A percentile compares a stretch with the other conserved stretches of the same genome.
Conservation (phyloP, 306 rosid genomes). For the Sicyos edulis region DNA sequence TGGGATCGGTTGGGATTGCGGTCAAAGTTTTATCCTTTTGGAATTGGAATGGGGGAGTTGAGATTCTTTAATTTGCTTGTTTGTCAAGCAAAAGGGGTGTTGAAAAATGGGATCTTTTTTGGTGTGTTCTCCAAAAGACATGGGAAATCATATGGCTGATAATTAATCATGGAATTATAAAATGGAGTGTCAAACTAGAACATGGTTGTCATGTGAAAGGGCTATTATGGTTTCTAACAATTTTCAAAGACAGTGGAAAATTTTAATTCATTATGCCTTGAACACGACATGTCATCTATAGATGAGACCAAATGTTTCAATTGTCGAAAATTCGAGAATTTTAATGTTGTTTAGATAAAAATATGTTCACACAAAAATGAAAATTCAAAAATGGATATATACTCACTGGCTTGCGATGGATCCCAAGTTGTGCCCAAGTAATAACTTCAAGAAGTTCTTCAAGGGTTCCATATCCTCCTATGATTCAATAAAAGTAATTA, state of each 20-base stretch:
- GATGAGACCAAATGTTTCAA: constrained; percentile 12
- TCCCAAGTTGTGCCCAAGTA: constrained; percentile 99
- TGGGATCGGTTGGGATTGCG: no score
- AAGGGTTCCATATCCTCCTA: constrained; percentile 97
- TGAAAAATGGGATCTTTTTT: background rate
- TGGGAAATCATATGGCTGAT: constrained; percentile 14
- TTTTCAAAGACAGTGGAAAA: background rate
- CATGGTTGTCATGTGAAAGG: constrained; percentile 16
- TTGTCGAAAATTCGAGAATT: background rate
- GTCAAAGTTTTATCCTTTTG: background rate
- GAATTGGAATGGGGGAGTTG: background rate
- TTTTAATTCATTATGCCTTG: background rate
- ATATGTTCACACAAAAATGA: background rate
- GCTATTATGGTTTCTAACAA: constrained; percentile 9
- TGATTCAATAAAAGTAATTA: background rate
- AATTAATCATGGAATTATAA: constrained; percentile 18
- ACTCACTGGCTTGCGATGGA: constrained; percentile 91
- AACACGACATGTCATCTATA: constrained; percentile 12
- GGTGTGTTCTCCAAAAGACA: constrained; percentile 16
- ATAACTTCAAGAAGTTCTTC: constrained; percentile 97
- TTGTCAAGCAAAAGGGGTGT: constrained; percentile 2
- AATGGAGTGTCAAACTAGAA: background rate
- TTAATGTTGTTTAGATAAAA: constrained; percentile 2
- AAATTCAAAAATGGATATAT: background rate
- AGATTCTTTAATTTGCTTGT: background rate